Conservation (phyloP, 306 rosid genomes). For the Vigna angularis region DNA sequence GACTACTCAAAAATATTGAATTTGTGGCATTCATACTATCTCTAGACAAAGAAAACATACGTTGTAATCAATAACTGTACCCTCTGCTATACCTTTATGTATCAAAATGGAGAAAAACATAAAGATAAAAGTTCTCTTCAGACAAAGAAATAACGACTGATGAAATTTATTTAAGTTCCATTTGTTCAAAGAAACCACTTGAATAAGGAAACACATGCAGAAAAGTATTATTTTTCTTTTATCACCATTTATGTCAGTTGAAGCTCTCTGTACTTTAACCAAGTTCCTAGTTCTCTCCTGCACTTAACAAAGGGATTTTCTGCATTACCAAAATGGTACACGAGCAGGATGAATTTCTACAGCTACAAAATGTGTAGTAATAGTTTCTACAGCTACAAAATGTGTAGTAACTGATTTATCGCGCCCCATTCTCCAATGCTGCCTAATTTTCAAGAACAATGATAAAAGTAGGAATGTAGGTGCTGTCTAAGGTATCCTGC, state of each 20-base stretch:
- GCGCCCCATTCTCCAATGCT: not conserved
- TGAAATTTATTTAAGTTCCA: not conserved
- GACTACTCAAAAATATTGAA: not conserved
- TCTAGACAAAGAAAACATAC: not conserved
- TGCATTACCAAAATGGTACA: not conserved
- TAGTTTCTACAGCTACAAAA: slow-evolving; percentile 8
- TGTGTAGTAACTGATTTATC: not conserved
- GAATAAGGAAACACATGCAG: not conserved
- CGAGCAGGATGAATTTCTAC: not conserved
- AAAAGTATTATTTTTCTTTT: not conserved
- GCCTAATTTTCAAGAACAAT: slow-evolving; percentile 21
- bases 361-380: not conserved
- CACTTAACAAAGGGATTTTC: not conserved
- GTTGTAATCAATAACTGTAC: no score
- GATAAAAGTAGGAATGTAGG: not conserved
- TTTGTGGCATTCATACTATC: not conserved
- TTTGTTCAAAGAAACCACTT: not conserved
- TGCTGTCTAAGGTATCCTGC: slow-evolving; percentile 10
- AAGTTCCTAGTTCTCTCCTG: not conserved
- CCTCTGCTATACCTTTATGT: no score
- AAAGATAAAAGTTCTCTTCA: no score
- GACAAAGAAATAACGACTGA: not conserved
- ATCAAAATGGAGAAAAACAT: no score
- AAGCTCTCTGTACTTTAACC: not conserved
- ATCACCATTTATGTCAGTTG: not conserved